These are phyloP conservation scores for Bacidia gigantensis DNA, from an alignment of 495 filamentous ascomycete genomes.

Conservation along the genomic window DNA sequence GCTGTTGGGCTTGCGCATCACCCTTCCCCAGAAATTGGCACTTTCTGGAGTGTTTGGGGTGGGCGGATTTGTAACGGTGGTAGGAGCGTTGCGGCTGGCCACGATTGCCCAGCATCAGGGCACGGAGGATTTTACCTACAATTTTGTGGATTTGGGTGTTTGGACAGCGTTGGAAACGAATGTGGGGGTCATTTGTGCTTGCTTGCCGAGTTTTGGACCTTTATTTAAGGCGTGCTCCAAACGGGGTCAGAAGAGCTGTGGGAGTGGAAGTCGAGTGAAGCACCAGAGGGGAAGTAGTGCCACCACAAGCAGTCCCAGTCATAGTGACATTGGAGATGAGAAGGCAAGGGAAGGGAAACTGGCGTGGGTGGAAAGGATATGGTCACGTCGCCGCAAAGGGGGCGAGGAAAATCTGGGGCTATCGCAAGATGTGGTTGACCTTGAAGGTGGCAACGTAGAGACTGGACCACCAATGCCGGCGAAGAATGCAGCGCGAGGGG, in stretches of 20 bases:
- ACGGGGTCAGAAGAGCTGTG: not conserved
- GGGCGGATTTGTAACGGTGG: constrained; percentile 9
- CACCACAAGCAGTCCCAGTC: too few relatives aligned
- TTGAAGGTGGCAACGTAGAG: too few relatives aligned
- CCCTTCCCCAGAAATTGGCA: constrained; percentile 22
- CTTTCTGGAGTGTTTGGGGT: constrained; percentile 11
- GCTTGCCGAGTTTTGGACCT: not conserved
- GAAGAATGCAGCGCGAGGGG: not conserved
- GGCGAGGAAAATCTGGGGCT: too few relatives aligned
- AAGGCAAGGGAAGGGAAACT: not conserved
- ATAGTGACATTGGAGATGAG: too few relatives aligned
- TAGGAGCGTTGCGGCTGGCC: not conserved
- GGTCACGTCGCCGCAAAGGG: not conserved
- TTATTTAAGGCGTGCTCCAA: not conserved
- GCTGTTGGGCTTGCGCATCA: constrained; percentile 30
- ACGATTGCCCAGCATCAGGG: not conserved
- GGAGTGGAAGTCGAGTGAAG: not conserved
- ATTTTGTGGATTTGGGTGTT: not conserved
- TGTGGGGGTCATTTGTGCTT: not conserved
- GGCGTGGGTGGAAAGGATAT: not conserved
- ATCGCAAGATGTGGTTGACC: too few relatives aligned
- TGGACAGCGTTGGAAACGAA: not conserved
- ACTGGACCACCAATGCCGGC: too few relatives aligned
- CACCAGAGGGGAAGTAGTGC: not conserved
- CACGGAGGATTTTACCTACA: not conserved